Base-by-base conservation (phyloP, 1,139 yeast genomes). In the Ashbya aceris region DNA sequence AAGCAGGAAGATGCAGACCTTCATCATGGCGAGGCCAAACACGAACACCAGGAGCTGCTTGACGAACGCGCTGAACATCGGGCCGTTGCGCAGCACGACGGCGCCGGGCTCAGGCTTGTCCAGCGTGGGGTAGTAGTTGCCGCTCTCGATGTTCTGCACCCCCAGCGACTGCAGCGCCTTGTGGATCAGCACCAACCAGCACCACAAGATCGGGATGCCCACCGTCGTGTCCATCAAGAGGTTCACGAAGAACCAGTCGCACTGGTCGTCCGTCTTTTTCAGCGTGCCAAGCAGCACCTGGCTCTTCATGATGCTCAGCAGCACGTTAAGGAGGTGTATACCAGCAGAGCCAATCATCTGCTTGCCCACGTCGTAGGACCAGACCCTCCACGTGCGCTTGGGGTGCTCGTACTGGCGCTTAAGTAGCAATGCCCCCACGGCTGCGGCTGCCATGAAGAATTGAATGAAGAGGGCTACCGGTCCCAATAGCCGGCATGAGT, bases 191-290 rank as follows among this genome's bases (percentile, higher is more conserved):
- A 66, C 63, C 11, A 81, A 64, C 35, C 68, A 62, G 13, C 60
- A 60, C 77, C 83, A 87, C 34, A 91, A 68, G 3, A 89, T 73
- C 20, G 93, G 93, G 2, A 87, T 94, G 0, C 98, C 98, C n/a
- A 89, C 72, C 0, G 98, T 91, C 36, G 97, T 89, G 61, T 91
- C 98, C 58, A 89, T 74, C 14, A 89, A 71, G 35, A 89, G 76
- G 55, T 84, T 91, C 43, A 91, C 68, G 55, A 91, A 89, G 65
- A 91, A 91, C 94, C 96, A 89, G 52, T 83, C 86, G 57, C 94
- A 83, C 7, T 89, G 89, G 51, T 81, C 70, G 10, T 59, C 65
- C 8, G 58, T 64, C 27, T 56, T 61, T n/a, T 46, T 49, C 14
- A 41, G 5, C 13, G 40, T 7, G n/a, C 31, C 10, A 7, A 40